Evolutionary conservation across 495 filamentous ascomycete genomes (phyloP), one percentile per base, ranked within the genome.

Genomic region (Penicillium cinerascens): DNA sequence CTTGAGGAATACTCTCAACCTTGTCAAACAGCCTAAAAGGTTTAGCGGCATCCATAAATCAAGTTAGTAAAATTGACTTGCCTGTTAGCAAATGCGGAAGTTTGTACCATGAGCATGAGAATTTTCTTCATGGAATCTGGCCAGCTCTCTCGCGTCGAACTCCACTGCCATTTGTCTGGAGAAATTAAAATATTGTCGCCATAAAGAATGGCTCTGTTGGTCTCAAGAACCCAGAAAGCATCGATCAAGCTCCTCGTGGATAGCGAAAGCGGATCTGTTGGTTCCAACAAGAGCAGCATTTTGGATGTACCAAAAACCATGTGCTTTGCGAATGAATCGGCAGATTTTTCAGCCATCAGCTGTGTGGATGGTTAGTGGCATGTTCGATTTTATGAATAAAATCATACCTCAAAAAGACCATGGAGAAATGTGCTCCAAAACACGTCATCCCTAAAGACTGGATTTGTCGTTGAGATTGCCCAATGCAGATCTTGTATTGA

Each of bases 371-470:
- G 9, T 46, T 46, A 46, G 43, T 46, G 18, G 13, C 17, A 9
- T 46, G 29, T 46, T 7, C 25, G n/a, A 16, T 8, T 6, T 16
- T 8, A 35, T 43, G 13, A 7, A 46, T 20, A 20, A 17, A 20
- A 20, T 33, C 26, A 46, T 46, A 46, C 43, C 26, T 46, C 43
- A 46, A 46, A 46, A 35, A 46, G 25, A 7, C 43, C 43, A 46
- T 46, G 43, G 26, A 46, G 43, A 46, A 46, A 46, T 35, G 43
- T 35, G 43, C 43, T 35, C 43, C 43, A 46, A 35, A 46, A 35
- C 26, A 46, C 43, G 16, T 46, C 43, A 35, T 46, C 43, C 33
- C 26, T 35, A 35, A 46, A 46, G 25, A 46, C 43, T 17, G 26
- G 17, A 20, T 27, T 35, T 35, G 23, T 11, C 26, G 26, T 46